A percentile compares a stretch with the other conserved stretches of the same genome.
Conservation (phyloP, 768 basidiomycete species). For the Leccinum uliginosum region DNA sequence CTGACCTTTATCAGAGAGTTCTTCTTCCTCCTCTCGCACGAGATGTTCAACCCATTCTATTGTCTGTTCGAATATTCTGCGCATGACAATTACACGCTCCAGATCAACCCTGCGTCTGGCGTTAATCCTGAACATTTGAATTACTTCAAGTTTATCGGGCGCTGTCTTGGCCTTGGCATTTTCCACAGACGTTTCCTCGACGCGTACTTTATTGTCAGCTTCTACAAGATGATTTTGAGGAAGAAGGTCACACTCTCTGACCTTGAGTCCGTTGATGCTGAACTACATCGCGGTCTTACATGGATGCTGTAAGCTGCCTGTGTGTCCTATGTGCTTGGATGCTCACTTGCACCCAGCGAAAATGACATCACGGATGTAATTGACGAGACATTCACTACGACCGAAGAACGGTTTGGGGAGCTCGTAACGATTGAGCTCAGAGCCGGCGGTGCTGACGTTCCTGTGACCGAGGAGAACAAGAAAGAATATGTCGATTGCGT, state of each 20-base stretch:
- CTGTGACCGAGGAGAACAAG: slow-evolving; percentile 97
- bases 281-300: slow-evolving; percentile 88
- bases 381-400: slow-evolving; percentile 95
- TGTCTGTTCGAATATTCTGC: slow-evolving; percentile 99
- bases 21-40: slow-evolving; percentile 99
- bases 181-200: slow-evolving; percentile 99
- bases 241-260: slow-evolving; percentile 95
- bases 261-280: slow-evolving; percentile 94
- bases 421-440: slow-evolving; percentile 96
- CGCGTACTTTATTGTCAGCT: slow-evolving; percentile 98
- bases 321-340: background rate
- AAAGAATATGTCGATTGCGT: slow-evolving; percentile 94
- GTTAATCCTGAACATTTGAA: slow-evolving; percentile 99
- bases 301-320: slow-evolving; percentile 88
- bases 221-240: slow-evolving; percentile 99
- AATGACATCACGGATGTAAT: slow-evolving; percentile 98
- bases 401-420: slow-evolving; percentile 97
- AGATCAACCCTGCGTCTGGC: slow-evolving; percentile 97
- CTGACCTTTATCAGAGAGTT: slow-evolving; percentile 69
- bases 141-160: slow-evolving; percentile 99
- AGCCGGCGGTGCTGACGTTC: slow-evolving; percentile 77
- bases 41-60: slow-evolving; percentile 99
- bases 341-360: slow-evolving; percentile 50
- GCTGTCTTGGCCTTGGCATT: slow-evolving; percentile 91
- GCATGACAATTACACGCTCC: slow-evolving; percentile 99